Conservation (phyloP, 148 eudicot species). For the Spergularia marina region DNA sequence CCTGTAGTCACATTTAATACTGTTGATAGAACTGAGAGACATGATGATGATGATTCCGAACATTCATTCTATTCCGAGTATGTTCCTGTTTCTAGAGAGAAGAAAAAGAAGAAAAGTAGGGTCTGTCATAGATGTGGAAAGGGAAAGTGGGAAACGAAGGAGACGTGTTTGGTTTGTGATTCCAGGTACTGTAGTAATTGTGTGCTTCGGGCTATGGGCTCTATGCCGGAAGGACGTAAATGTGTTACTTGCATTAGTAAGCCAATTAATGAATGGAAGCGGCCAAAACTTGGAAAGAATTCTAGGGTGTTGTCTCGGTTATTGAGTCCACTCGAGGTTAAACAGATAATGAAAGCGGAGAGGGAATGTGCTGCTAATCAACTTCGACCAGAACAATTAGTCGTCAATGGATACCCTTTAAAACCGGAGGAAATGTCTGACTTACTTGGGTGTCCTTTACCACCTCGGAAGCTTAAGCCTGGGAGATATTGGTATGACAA, state of each 20-base stretch:
- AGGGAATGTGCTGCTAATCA: slow-evolving; percentile 96
- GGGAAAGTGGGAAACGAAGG: slow-evolving; percentile 95
- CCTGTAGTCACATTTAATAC: slow-evolving; percentile 83
- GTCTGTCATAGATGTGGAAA: slow-evolving; percentile 86
- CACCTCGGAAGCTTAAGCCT: slow-evolving; percentile 83
- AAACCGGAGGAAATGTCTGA: slow-evolving; percentile 96
- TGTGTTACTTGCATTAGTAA: slow-evolving; percentile 94
- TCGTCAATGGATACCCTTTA: slow-evolving; percentile 74
- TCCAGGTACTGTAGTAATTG: slow-evolving; percentile 85
- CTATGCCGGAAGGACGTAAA: slow-evolving; percentile 99
- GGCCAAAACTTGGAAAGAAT: slow-evolving; percentile 71
- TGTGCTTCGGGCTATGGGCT: slow-evolving; percentile 97
- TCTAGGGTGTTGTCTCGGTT: slow-evolving; percentile 75
- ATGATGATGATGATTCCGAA: slow-evolving; percentile 34
- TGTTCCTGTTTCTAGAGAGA: slow-evolving; percentile 62
- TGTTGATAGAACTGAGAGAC: slow-evolving; percentile 55
- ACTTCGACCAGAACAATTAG: slow-evolving; percentile 89
- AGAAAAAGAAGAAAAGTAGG: slow-evolving; percentile 52
- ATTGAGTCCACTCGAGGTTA: slow-evolving; percentile 88
- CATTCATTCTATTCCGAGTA: slow-evolving; percentile 54
- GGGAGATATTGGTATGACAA: slow-evolving; percentile 96
- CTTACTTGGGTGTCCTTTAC: slow-evolving; percentile 77
- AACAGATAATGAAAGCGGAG: slow-evolving; percentile 96
- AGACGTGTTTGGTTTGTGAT: slow-evolving; percentile 81
- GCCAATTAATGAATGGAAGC: slow-evolving; percentile 76